Evolutionary conservation across 768 basidiomycete genomes (phyloP).

Genomic region (Gautieria morchelliformis): DNA sequence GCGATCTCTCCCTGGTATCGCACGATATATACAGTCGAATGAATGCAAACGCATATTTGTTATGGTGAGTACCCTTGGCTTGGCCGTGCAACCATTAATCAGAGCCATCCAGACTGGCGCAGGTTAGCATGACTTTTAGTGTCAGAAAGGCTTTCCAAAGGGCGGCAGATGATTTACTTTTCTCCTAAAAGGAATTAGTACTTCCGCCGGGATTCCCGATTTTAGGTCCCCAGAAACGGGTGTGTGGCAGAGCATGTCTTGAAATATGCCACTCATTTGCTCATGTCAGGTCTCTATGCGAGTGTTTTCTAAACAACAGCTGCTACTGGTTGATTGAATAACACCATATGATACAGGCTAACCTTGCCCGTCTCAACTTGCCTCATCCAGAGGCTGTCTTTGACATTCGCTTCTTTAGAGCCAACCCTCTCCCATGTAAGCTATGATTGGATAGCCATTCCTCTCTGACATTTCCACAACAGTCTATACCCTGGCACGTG

Average conservation of each 20-base stretch:
- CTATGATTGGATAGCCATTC: not conserved
- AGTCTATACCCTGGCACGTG: conserved; percentile 89
- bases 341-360: conserved; percentile 38
- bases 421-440: conserved; percentile 73
- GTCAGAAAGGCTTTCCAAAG: not conserved
- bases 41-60: conserved; percentile 60
- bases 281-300: conserved; percentile 43
- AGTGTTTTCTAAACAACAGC: conserved; percentile 12
- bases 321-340: not conserved
- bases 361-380: conserved; percentile 64
- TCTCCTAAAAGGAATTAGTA: conserved; percentile 49
- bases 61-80: conserved; percentile 43
- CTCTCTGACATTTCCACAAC: not conserved
- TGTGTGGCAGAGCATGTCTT: conserved; percentile 19
- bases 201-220: conserved; percentile 80
- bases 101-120: conserved; percentile 16
- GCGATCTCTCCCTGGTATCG: conserved; percentile 24
- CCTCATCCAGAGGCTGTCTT: conserved; percentile 97
- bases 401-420: conserved; percentile 77
- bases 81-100: not conserved
- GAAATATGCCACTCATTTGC: not conserved
- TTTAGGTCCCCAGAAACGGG: conserved; percentile 84
- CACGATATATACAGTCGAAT: conserved; percentile 59
- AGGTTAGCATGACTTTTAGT: conserved; percentile 7
- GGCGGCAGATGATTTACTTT: not conserved